Evolutionary conservation across 768 basidiomycete genomes (phyloP).

Genomic region (Termitomyces titanicus): DNA sequence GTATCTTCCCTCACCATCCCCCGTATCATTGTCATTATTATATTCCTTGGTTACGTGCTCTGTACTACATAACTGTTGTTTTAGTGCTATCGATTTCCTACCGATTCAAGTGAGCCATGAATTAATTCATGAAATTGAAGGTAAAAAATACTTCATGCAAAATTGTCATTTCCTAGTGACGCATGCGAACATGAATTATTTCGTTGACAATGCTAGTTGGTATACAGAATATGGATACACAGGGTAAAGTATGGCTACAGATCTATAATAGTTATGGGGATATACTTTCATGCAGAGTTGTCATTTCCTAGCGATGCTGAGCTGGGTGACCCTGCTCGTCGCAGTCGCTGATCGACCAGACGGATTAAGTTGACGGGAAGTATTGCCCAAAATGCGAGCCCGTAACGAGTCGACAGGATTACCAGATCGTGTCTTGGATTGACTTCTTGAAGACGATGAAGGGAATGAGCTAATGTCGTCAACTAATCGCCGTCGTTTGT

Average conservation of each 20-base stretch:
- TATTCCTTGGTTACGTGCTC: conserved; percentile 41
- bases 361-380: conserved; percentile 36
- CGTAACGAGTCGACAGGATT: conserved; percentile 41
- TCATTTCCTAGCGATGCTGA: neutral
- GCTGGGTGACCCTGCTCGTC: neutral
- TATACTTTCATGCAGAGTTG: neutral
- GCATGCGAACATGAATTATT: neutral
- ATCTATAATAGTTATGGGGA: neutral
- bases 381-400: conserved; percentile 56
- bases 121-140: too few species aligned
- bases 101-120: conserved; percentile 14
- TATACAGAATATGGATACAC: neutral
- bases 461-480: conserved; percentile 25
- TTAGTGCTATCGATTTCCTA: conserved; percentile 56
- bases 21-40: conserved; percentile 33
- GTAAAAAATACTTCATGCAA: too few species aligned
- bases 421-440: conserved; percentile 11
- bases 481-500: conserved; percentile 45
- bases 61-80: conserved; percentile 61
- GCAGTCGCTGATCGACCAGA: conserved; percentile 7
- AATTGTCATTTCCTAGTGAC: conserved; percentile 39
- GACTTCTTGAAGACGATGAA: conserved; percentile 19
- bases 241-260: neutral
- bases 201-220: neutral
- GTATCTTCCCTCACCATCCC: conserved; percentile 24